Conservation (phyloP, 2,329 filamentous ascomycete species). For the Fusarium pseudoanthophilum region DNA sequence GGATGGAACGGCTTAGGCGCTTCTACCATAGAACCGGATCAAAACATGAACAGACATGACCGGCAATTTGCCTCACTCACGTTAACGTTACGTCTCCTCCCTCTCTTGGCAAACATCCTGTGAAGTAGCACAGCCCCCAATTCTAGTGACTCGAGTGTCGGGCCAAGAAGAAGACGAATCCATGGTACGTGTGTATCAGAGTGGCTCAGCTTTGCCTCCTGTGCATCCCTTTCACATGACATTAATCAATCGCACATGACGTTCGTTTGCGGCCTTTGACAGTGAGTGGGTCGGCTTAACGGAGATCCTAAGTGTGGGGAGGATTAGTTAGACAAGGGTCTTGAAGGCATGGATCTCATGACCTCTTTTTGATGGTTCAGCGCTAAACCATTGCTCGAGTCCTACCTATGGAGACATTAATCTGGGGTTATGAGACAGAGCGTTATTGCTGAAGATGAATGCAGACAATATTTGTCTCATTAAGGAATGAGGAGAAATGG, state of each 20-base stretch:
- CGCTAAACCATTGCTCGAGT: slow-evolving; percentile 6
- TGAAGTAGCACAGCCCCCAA: slow-evolving; percentile 23
- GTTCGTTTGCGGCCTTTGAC: slow-evolving; percentile 18
- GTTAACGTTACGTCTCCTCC: slow-evolving; percentile 3
- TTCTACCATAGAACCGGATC: slow-evolving; percentile 29
- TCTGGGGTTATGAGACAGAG: slow-evolving; percentile 21
- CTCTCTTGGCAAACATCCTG: slow-evolving; percentile 17
- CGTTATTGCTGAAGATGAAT: not conserved
- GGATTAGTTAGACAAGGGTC: slow-evolving; percentile 3
- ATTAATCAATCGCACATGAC: slow-evolving; percentile 36
- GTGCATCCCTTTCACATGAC: slow-evolving; percentile 39
- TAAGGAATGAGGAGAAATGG: not conserved
- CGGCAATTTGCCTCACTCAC: slow-evolving; percentile 31
- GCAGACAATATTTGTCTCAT: not conserved
- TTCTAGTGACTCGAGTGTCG: slow-evolving; percentile 2
- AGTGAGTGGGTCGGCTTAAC: slow-evolving; percentile 27
- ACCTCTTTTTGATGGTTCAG: slow-evolving; percentile 2
- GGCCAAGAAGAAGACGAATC: slow-evolving; percentile 7
- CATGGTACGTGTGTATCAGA: slow-evolving; percentile 18
- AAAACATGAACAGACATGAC: slow-evolving; percentile 35
- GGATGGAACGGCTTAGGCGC: slow-evolving; percentile 29
- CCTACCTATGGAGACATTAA: slow-evolving; percentile 12
- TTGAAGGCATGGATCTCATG: slow-evolving; percentile 22
- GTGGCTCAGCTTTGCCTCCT: slow-evolving; percentile 32
- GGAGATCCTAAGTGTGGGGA: slow-evolving; percentile 26